phyloP scores from a whole-genome alignment of 2,329 filamentous ascomycete species.

The Colletotrichum viniferum region DNA sequence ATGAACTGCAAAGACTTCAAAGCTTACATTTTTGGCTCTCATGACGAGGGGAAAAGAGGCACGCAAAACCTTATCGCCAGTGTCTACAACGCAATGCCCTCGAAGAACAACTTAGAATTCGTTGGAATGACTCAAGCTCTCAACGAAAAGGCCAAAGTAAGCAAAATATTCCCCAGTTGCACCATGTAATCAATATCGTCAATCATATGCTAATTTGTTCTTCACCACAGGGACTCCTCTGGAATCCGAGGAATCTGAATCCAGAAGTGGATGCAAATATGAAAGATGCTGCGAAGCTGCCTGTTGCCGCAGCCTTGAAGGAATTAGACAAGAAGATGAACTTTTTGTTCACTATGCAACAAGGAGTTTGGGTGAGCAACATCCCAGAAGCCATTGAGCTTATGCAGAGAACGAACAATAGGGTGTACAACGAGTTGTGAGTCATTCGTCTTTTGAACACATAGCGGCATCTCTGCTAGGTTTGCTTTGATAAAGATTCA shows the following conservation, averaged over 20 bases:
- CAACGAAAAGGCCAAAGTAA: neutral
- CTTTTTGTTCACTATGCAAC: accelerated
- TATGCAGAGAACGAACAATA: neutral
- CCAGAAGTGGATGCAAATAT: no score
- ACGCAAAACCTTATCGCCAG: neutral
- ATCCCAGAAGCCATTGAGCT: neutral
- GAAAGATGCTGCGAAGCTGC: neutral
- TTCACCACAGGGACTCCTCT: neutral
- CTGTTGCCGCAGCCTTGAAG: accelerated
- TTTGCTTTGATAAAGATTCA: neutral
- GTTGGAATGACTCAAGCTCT: neutral
- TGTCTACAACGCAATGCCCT: neutral
- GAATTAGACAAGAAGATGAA: accelerated
- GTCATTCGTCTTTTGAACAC: neutral
- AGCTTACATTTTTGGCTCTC: neutral
- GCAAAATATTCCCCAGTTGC: neutral
- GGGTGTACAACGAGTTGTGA: neutral
- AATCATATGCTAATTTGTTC: neutral
- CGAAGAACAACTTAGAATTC: accelerated
- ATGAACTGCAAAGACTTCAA: neutral
- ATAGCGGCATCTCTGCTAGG: no score
- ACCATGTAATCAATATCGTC: accelerated
- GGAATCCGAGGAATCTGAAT: no score
- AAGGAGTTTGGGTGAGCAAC: neutral
- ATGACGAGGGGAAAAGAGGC: accelerated